Conservation (phyloP, 2,329 filamentous ascomycete genomes). For the Fusarium transvaalense region DNA sequence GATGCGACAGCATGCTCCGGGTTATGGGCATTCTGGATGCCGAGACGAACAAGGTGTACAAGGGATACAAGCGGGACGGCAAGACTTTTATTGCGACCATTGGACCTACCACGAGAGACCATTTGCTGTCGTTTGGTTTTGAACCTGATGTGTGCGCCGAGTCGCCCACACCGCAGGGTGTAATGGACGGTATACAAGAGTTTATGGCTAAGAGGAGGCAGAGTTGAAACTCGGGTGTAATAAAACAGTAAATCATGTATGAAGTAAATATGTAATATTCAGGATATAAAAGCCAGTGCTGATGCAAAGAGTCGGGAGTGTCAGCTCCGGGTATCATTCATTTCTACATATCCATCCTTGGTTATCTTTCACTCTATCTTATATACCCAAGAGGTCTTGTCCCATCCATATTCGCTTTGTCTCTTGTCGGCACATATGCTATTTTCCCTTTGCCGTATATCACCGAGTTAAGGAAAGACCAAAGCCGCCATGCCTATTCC, state of each 20-base stretch:
- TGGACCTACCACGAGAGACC: constrained; percentile 89
- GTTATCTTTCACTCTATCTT: constrained; percentile 17
- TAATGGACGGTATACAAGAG: constrained; percentile 75
- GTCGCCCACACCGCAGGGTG: constrained; percentile 83
- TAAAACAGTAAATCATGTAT: constrained; percentile 1
- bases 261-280: not conserved
- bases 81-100: constrained; percentile 84
- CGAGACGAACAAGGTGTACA: constrained; percentile 56
- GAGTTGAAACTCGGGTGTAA: constrained; percentile 24
- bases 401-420: constrained; percentile 3
- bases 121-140: constrained; percentile 75
- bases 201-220: constrained; percentile 39
- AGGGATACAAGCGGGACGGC: constrained; percentile 48
- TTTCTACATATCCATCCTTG: constrained; percentile 33
- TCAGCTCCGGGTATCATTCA: constrained; percentile 50
- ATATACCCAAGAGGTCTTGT: constrained; percentile 23
- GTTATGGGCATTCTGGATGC: constrained; percentile 65
- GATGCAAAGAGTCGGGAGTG: constrained; percentile 41
- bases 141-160: constrained; percentile 84
- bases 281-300: not conserved
- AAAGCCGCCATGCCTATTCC: constrained; percentile 8
- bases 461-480: constrained; percentile 20
- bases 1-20: constrained; percentile 71
- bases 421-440: constrained; percentile 6
- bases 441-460: constrained; percentile 4